phyloP scores from a whole-genome alignment of 176 grass and related monocot genomes.

The Hordeum marinum region DNA sequence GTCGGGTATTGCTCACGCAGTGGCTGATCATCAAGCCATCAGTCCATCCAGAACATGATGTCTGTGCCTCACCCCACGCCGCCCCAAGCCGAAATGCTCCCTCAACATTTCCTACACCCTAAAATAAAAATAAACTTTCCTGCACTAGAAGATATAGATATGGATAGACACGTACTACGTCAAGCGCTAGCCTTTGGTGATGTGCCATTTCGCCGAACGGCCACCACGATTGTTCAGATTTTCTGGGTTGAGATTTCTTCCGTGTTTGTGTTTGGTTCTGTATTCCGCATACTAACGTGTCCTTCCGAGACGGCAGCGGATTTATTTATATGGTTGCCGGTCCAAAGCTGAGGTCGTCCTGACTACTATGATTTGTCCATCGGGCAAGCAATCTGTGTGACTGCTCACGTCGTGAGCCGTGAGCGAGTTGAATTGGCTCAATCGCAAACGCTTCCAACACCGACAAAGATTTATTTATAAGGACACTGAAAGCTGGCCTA shows the following conservation, averaged over 20 bases:
- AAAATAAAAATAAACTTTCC: too few relatives aligned
- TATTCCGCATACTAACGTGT: neutral
- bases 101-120: too few relatives aligned
- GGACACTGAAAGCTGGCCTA: too few relatives aligned
- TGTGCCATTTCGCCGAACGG: neutral
- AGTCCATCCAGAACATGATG: too few relatives aligned
- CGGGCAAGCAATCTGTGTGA: neutral
- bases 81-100: too few relatives aligned
- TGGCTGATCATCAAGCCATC: too few relatives aligned
- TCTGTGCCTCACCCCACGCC: too few relatives aligned
- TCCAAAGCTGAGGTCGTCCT: neutral
- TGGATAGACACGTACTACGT: too few relatives aligned
- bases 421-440: too few relatives aligned
- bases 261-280: neutral
- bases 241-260: neutral
- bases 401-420: neutral
- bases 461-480: too few relatives aligned
- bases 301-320: neutral
- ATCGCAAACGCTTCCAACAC: too few relatives aligned
- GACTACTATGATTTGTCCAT: neutral
- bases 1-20: too few relatives aligned
- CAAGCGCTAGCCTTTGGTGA: neutral
- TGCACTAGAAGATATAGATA: neutral
- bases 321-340: neutral
- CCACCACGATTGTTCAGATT: neutral